Base-by-base conservation (phyloP, 108 stramenopile genomes). In the Nannochloropsis gaditana region DNA sequence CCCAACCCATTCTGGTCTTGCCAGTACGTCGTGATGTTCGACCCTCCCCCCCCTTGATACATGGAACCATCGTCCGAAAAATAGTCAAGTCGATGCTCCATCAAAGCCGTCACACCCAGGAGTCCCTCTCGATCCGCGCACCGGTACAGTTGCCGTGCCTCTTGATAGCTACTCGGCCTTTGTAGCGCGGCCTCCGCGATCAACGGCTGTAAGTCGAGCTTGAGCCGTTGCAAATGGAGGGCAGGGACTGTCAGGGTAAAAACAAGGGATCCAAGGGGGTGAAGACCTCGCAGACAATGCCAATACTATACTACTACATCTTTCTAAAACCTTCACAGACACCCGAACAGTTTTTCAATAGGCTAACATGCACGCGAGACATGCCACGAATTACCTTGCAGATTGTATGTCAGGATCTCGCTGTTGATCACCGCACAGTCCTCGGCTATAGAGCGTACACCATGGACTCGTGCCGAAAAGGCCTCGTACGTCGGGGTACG, bases 41-140 rank as follows among this genome's bases (percentile, higher is more conserved):
- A n/a, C n/a, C 59, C 59, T 73, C 59, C 59, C 59, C 59, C 59
- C n/a, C 59, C 59, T n/a, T 73, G 59, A 73, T 73, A 73, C 59
- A 73, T 8, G 59, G 59, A 73, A 15, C 59, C 59, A n/a, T 73
- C 59, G 4, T 73, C 59, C 59, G 59, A 73, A n/a, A 73, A 73
- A 8, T n/a, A 73, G 6, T 73, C 59, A n/a, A 73, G 59, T n/a
- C 59, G 59, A 73, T 73, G 59, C 6, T 73, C 59, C 59, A 73
- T 73, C 59, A 73, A 73, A 3, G 59, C 59, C 15, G 59, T 73
- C 59, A 73, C 59, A 3, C 59, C 59, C 59, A 73, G 59, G 19
- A 73, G n/a, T 15, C 59, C 59, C 59, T 73, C 59, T 6, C 59
- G 15, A n/a, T 73, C 59, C 8, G 59, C 59, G 6, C 8, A n/a